These are phyloP conservation scores for Linum lewisii DNA, from an alignment of 345 rosid species.

Conservation along the genomic window DNA sequence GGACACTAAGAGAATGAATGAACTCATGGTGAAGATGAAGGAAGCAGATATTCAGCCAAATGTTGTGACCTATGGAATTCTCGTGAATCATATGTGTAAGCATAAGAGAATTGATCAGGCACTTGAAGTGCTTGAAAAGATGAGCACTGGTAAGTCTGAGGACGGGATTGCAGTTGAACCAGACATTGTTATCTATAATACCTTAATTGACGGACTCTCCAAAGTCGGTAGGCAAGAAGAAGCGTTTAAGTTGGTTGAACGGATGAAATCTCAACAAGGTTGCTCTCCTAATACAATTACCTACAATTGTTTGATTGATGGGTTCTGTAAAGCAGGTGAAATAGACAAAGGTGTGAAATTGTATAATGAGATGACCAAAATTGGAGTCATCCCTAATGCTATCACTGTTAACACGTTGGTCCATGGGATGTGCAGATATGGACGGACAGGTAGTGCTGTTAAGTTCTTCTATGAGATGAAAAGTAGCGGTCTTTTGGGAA, in stretches of 20 bases:
- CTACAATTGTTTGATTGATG: constrained; percentile 62
- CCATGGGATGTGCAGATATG: constrained; percentile 62
- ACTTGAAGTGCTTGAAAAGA: constrained; percentile 38
- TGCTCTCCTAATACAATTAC: constrained; percentile 43
- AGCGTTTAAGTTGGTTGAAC: constrained; percentile 40
- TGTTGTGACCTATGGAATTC: constrained; percentile 56
- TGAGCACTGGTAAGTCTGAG: too few species aligned
- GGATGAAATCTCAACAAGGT: constrained; percentile 36
- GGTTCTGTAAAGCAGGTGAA: constrained; percentile 58
- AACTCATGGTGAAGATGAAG: constrained; percentile 43
- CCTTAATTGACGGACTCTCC: constrained; percentile 65
- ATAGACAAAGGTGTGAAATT: constrained; percentile 45
- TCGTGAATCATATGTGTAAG: constrained; percentile 55
- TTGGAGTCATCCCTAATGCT: constrained; percentile 37
- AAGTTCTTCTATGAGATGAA: constrained; percentile 42
- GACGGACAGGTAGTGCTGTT: constrained; percentile 45
- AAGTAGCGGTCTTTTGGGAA: constrained; percentile 38
- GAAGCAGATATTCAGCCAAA: constrained; percentile 38
- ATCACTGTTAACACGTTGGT: constrained; percentile 50
- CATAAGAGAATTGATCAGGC: constrained; percentile 52
- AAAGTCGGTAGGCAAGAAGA: constrained; percentile 74
- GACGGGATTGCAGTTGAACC: constrained; percentile 39
- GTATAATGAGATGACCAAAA: constrained; percentile 50
- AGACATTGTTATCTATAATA: constrained; percentile 51
- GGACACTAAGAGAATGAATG: constrained; percentile 45